These are phyloP conservation scores for Neotropicomus parvogracilis DNA, from an alignment of 1,284 basidiomycete genomes.

Conservation along the genomic window DNA sequence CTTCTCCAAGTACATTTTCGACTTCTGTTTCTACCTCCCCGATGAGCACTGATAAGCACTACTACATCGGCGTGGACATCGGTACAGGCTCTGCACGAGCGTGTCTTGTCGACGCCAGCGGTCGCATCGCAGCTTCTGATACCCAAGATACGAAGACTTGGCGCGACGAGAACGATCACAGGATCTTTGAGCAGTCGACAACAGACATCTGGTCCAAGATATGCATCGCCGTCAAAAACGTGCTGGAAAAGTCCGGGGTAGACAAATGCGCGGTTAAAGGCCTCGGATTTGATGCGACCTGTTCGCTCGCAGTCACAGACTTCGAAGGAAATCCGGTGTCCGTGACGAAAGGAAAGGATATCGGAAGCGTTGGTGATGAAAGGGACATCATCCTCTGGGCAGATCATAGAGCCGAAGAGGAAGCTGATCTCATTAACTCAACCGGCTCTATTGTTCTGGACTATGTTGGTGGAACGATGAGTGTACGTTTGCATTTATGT, in stretches of 20 bases:
- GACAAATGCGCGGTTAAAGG: constrained; percentile 73
- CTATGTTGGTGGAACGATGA: constrained; percentile 96
- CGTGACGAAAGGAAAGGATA: constrained; percentile 69
- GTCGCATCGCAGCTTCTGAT: constrained; percentile 75
- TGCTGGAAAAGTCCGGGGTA: constrained; percentile 63
- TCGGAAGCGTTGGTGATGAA: constrained; percentile 60
- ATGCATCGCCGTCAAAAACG: constrained; percentile 63
- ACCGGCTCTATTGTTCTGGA: constrained; percentile 84
- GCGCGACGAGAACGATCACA: constrained; percentile 80
- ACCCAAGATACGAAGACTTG: constrained; percentile 81
- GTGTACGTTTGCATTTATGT: constrained; percentile 52
- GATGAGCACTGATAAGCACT: constrained; percentile 33
- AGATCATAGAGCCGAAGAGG: constrained; percentile 90
- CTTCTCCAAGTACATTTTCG: neutral
- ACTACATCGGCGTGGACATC: constrained; percentile 72
- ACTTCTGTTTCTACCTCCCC: neutral
- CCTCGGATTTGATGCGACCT: constrained; percentile 95
- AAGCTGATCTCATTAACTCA: constrained; percentile 87
- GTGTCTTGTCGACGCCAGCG: constrained; percentile 73
- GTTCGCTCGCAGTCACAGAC: constrained; percentile 88
- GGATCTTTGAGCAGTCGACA: constrained; percentile 95
- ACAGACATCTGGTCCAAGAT: constrained; percentile 85
- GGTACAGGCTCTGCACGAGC: constrained; percentile 95
- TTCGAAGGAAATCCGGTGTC: constrained; percentile 70
- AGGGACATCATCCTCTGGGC: constrained; percentile 91